Evolutionary conservation across 1,284 basidiomycete genomes (phyloP).

Genomic region (Ganoderma lucidum): DNA sequence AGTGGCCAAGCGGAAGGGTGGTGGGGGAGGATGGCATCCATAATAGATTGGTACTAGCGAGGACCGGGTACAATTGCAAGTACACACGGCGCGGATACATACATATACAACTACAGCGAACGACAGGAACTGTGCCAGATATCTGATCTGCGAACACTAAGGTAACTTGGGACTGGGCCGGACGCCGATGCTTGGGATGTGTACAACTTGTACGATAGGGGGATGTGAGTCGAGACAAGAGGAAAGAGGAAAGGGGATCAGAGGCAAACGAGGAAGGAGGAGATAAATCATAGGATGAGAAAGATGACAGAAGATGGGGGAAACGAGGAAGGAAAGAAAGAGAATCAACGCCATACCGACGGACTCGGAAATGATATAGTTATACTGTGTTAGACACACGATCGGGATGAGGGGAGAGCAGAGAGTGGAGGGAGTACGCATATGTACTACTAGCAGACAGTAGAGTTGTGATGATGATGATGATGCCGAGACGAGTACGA

Average conservation of each 20-base stretch:
- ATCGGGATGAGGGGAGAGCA: not conserved
- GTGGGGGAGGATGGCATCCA: not conserved
- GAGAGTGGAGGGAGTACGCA: not conserved
- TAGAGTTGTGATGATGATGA: not conserved
- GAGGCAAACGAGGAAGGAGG: too few species aligned
- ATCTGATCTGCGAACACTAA: not conserved
- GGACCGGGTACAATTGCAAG: not conserved
- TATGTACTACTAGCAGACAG: not conserved
- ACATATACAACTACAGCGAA: constrained; percentile 12
- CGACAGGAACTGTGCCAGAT: constrained; percentile 1
- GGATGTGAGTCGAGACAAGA: too few species aligned
- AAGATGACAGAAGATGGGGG: not conserved
- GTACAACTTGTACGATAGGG: not conserved
- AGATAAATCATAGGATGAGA: not conserved
- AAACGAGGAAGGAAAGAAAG: not conserved
- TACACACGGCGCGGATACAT: constrained; percentile 7
- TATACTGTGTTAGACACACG: not conserved
- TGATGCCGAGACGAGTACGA: not conserved
- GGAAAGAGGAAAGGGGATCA: too few species aligned
- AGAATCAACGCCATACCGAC: not conserved
- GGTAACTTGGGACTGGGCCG: not conserved
- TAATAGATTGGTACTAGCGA: not conserved
- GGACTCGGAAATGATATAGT: not conserved
- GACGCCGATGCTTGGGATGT: not conserved
- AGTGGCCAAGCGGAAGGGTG: not conserved